Base-by-base conservation (phyloP, 2,329 filamentous ascomycete species). In the Neodidymelliopsis sp. region DNA sequence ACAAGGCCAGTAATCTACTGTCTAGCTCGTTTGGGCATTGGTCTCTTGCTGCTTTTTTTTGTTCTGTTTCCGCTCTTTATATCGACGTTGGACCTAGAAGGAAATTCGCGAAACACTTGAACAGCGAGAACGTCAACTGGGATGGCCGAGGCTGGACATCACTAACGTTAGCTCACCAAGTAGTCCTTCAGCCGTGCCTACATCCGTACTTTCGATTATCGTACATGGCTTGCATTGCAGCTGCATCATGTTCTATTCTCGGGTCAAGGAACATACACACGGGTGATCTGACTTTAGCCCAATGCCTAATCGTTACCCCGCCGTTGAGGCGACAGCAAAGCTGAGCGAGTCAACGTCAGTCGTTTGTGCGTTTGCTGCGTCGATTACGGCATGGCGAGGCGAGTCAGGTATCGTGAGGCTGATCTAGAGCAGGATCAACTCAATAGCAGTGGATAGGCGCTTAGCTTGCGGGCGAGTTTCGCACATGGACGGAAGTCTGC, bases 341-440 rank as follows among this genome's bases (percentile, higher is more conserved):
- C 13, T 30, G 20, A 39, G 15, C 11, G 19, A 24, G 23, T 29
- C 20, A 23, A 13, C 27, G 29, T 27, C 12, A 24, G 6, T 22
- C 4, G 18, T 41, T 41, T n/a, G n/a, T n/a, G n/a, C 36, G 52
- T 41, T 45, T 27, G 31, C 8, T 23, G 16, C 24, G 5, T 33
- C 42, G 22, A 34, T 27, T 33, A 30, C 27, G 36, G 39, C 45
- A 49, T 38, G 40, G 9, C 13, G 28, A 55, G 48, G 49, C 50
- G 51, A 56, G 30, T 20, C 25, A 46, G 28, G 34, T 31, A 34
- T 43, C 20, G 39, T 44, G 43, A 43, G 53, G 46, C 52, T 49
- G 54, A 37, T 59, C 49, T 53, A 61, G 55, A 62, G 57, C 53
- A 16, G 6, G 18, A 37, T 31, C 51, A 62, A 59, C 55, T 58